phyloP scores from a whole-genome alignment of 2,329 filamentous ascomycete species.

The Neurospora sp. region DNA sequence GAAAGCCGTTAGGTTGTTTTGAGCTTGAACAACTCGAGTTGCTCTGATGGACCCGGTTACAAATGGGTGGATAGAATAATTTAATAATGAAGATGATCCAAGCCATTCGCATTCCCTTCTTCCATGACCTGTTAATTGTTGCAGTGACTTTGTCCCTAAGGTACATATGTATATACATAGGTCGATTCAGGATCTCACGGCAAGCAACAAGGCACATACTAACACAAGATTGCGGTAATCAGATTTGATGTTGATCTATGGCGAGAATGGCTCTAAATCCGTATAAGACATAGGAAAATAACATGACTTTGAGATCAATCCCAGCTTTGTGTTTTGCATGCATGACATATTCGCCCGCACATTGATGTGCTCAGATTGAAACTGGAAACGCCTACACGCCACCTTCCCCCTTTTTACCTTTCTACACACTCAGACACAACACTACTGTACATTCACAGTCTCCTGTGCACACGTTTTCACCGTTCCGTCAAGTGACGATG shows the following conservation, averaged over 20 bases:
- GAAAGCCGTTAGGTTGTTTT: too few relatives aligned
- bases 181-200: background rate
- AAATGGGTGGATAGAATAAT: background rate
- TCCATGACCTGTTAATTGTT: background rate
- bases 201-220: background rate
- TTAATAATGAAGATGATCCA: background rate
- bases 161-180: background rate
- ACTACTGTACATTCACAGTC: background rate
- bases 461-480: background rate
- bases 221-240: background rate
- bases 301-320: background rate
- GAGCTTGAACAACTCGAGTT: too few relatives aligned
- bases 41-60: background rate
- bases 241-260: background rate
- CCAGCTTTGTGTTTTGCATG: background rate
- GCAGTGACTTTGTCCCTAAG: background rate
- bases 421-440: background rate
- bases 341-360: background rate
- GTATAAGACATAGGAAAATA: background rate
- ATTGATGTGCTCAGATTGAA: background rate
- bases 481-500: background rate
- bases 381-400: background rate
- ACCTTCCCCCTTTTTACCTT: background rate
- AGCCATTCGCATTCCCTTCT: background rate
- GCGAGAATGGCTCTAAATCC: background rate